Evolutionary conservation across 2,329 filamentous ascomycete species (phyloP).

Genomic region (Epichloe baconii): DNA sequence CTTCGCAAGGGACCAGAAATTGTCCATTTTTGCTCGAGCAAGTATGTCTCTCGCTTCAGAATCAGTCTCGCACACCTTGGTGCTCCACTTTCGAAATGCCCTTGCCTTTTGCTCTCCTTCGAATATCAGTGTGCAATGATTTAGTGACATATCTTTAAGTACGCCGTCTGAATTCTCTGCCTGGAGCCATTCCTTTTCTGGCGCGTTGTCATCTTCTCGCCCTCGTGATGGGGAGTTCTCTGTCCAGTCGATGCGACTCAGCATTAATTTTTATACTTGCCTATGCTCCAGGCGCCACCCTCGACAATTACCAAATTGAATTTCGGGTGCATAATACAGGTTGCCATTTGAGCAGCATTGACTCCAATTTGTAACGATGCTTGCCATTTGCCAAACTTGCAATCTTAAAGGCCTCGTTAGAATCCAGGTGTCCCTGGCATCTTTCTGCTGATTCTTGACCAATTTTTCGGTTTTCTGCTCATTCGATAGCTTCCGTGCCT

Average conservation of each 20-base stretch:
- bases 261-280: constrained; percentile 86
- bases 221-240: constrained; percentile 65
- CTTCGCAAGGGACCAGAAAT: constrained; percentile 87
- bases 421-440: too few species aligned
- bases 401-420: constrained; percentile 89
- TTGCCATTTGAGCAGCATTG: constrained; percentile 78
- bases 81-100: constrained; percentile 77
- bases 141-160: constrained; percentile 68
- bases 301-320: constrained; percentile 87
- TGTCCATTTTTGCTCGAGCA: constrained; percentile 76
- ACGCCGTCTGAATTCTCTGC: constrained; percentile 66
- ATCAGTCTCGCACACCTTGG: constrained; percentile 86
- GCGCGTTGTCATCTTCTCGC: constrained; percentile 46
- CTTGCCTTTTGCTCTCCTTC: constrained; percentile 77
- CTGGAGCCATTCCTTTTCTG: constrained; percentile 61
- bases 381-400: constrained; percentile 81
- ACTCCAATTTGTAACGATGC: constrained; percentile 87
- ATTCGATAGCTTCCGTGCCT: constrained; percentile 76
- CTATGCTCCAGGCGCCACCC: constrained; percentile 71
- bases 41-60: constrained; percentile 73
- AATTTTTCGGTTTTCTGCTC: constrained; percentile 81
- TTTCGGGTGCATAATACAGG: constrained; percentile 83
- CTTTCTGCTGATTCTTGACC: constrained; percentile 67
- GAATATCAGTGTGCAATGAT: constrained; percentile 75
- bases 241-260: constrained; percentile 88